phyloP scores from a whole-genome alignment of 352 stramenopile species.

The Phytopythium kandeliae region DNA sequence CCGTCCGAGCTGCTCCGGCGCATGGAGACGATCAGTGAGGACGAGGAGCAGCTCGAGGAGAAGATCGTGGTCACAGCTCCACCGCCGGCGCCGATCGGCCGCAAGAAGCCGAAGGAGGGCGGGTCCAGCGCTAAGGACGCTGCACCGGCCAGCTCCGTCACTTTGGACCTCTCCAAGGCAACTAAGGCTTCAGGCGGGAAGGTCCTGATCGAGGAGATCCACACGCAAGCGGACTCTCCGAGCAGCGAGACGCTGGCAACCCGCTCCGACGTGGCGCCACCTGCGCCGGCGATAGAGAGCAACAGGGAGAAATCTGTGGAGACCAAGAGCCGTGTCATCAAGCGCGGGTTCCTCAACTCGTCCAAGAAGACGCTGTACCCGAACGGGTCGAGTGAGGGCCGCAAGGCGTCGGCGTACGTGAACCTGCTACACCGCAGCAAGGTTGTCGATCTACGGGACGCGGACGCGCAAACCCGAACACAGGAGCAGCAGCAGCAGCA shows the following conservation, averaged over 20 bases:
- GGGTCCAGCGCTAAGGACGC: background rate
- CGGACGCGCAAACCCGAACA: constrained; percentile 24
- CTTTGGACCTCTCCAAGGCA: background rate
- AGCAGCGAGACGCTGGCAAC: background rate
- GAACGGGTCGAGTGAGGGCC: constrained; percentile 60
- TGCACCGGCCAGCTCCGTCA: constrained; percentile 5
- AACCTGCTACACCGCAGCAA: constrained; percentile 79
- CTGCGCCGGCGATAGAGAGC: background rate
- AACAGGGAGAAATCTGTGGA: constrained; percentile 5
- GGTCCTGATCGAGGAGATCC: constrained; percentile 49
- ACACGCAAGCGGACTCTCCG: background rate
- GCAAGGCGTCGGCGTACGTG: constrained; percentile 63
- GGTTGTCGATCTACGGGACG: constrained; percentile 58
- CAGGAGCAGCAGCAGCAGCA: constrained; percentile 22
- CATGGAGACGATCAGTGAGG: constrained; percentile 20
- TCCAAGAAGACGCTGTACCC: constrained; percentile 59
- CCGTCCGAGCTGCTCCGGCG: constrained; percentile 55
- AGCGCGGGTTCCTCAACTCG: constrained; percentile 75
- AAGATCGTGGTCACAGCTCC: constrained; percentile 5
- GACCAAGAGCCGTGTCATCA: constrained; percentile 35
- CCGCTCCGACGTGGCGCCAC: background rate
- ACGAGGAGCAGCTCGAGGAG: constrained; percentile 9
- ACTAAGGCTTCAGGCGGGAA: background rate
- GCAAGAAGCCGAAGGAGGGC: background rate
- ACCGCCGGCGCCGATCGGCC: no score